Evolutionary conservation across 371 early-diverging fungal species (phyloP).

Genomic region (Mortierella sp.): DNA sequence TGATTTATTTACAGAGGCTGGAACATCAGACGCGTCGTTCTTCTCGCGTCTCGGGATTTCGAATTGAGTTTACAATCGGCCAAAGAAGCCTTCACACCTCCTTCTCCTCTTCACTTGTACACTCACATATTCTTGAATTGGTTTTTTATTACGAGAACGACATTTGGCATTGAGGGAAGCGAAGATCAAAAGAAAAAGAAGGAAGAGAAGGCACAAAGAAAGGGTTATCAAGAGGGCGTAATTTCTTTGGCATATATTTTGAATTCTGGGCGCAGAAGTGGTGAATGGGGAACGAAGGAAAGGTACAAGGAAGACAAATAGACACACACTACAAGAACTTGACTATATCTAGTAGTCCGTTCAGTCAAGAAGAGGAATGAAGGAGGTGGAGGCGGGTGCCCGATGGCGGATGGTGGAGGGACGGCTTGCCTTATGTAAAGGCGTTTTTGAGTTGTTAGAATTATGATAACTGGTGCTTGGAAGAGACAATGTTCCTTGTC

Average conservation of each 20-base stretch:
- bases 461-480: not conserved
- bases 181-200: not conserved
- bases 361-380: not conserved
- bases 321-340: not conserved
- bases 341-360: not conserved
- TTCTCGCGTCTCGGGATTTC: no score
- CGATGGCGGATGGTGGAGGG: not conserved
- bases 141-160: not conserved
- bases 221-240: slow-evolving; percentile 9
- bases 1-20: no score
- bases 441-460: not conserved
- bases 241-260: slow-evolving; percentile 3
- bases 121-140: no score
- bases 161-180: not conserved
- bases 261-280: not conserved
- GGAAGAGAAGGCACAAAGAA: not conserved
- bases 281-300: not conserved
- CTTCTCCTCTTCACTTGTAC: no score
- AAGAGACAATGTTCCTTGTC: not conserved
- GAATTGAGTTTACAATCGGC: no score
- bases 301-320: not conserved
- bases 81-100: no score
- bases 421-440: not conserved
- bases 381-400: not conserved
- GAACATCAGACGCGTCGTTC: no score